These are phyloP conservation scores for Cercospora citrullina DNA, from an alignment of 2,329 filamentous ascomycete genomes.

Conservation along the genomic window DNA sequence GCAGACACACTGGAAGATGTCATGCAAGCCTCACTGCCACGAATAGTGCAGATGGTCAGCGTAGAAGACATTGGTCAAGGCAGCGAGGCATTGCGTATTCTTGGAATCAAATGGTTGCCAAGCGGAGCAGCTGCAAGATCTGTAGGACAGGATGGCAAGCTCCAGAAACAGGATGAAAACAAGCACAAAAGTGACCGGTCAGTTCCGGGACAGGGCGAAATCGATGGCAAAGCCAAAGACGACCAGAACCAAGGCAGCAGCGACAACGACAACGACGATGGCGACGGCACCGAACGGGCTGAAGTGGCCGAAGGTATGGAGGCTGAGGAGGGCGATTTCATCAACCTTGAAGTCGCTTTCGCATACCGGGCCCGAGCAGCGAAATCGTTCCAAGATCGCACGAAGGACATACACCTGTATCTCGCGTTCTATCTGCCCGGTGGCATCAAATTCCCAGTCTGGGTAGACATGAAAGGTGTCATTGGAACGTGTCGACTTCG, in stretches of 20 bases:
- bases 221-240: conserved; percentile 42
- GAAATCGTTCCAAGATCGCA: conserved; percentile 61
- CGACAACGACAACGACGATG: conserved; percentile 39
- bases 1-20: conserved; percentile 74
- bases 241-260: conserved; percentile 27
- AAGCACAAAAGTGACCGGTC: conserved; percentile 51
- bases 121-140: conserved; percentile 66
- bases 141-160: conserved; percentile 59
- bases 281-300: conserved; percentile 30
- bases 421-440: conserved; percentile 65
- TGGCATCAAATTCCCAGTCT: conserved; percentile 61
- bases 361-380: conserved; percentile 65
- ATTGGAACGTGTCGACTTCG: conserved; percentile 69
- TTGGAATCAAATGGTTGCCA: conserved; percentile 71
- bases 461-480: conserved; percentile 72
- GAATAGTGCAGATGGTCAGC: conserved; percentile 70
- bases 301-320: conserved; percentile 63
- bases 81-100: conserved; percentile 67
- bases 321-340: conserved; percentile 74
- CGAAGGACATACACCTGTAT: conserved; percentile 71
- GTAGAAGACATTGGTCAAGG: conserved; percentile 76
- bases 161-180: conserved; percentile 50
- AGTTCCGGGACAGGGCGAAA: conserved; percentile 48
- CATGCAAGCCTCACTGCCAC: conserved; percentile 74
- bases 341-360: conserved; percentile 74